Evolutionary conservation across 2,329 filamentous ascomycete genomes (phyloP).

Genomic region (Bretziella fagacearum): DNA sequence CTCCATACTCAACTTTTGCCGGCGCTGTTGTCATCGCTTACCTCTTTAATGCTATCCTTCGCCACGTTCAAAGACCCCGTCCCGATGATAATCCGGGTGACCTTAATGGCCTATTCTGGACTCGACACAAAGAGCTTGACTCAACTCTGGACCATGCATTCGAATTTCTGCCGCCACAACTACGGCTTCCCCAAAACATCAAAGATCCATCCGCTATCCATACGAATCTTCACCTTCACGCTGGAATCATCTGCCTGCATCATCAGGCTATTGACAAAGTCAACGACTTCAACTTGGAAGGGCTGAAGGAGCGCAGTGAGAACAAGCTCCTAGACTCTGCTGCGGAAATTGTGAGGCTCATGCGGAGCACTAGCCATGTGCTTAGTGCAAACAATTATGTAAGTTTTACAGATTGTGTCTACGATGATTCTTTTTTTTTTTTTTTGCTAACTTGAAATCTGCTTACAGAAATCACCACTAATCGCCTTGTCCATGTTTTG

Average conservation of each 20-base stretch:
- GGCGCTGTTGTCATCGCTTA: conserved; percentile 57
- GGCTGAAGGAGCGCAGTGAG: conserved; percentile 53
- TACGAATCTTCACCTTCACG: conserved; percentile 75
- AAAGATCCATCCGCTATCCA: conserved; percentile 60
- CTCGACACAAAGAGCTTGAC: conserved; percentile 65
- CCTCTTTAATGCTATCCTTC: conserved; percentile 65
- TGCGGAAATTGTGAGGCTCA: conserved; percentile 67
- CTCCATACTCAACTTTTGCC: conserved; percentile 52
- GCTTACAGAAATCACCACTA: conserved; percentile 32
- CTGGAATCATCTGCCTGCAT: conserved; percentile 73
- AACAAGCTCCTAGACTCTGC: conserved; percentile 62
- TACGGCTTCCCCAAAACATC: conserved; percentile 54
- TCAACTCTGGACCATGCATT: conserved; percentile 63
- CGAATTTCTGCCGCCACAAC: conserved; percentile 57
- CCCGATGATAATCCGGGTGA: conserved; percentile 55
- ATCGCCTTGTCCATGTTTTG: conserved; percentile 74
- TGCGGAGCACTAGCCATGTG: conserved; percentile 57
- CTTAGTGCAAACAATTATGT: conserved; percentile 35
- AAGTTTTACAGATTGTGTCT: conserved; percentile 23
- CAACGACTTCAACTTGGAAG: conserved; percentile 40
- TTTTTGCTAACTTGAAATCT: neutral
- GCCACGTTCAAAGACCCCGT: conserved; percentile 59
- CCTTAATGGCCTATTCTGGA: conserved; percentile 66
- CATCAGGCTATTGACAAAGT: conserved; percentile 76
- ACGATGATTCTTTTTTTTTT: neutral